Conservation (phyloP, 2,329 filamentous ascomycete genomes). For the Exophiala sp. region DNA sequence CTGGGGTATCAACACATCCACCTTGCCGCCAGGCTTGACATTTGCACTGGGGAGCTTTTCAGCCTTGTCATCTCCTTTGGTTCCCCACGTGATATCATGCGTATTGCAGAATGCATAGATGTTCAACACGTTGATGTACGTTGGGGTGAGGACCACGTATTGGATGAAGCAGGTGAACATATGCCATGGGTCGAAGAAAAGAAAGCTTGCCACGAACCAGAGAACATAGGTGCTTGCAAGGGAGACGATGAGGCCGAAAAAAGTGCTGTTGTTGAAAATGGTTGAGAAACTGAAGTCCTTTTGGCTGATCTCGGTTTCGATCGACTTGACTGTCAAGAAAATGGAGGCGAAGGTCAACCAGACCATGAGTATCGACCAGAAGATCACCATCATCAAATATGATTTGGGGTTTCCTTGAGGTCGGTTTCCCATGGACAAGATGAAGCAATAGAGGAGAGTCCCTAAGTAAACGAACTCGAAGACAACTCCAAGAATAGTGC, state of each 20-base stretch:
- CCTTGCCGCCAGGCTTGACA: constrained; percentile 90
- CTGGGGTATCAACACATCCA: constrained; percentile 76
- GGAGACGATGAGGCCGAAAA: constrained; percentile 90
- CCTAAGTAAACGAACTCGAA: constrained; percentile 96
- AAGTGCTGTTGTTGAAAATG: constrained; percentile 79
- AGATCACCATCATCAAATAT: constrained; percentile 96
- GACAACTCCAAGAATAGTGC: constrained; percentile 74
- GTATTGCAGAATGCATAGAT: constrained; percentile 99
- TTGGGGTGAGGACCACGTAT: constrained; percentile 90
- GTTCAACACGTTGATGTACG: constrained; percentile 97
- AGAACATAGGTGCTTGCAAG: constrained; percentile 87
- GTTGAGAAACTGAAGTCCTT: constrained; percentile 61
- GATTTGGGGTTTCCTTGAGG: constrained; percentile 89
- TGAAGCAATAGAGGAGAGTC: constrained; percentile 88
- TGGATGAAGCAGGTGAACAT: constrained; percentile 93
- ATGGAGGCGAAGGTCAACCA: constrained; percentile 93
- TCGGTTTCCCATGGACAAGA: constrained; percentile 87
- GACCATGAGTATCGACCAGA: constrained; percentile 93
- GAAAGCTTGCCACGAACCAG: constrained; percentile 81
- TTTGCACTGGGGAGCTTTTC: constrained; percentile 84
- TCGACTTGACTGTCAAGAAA: constrained; percentile 84
- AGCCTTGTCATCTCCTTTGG: constrained; percentile 93
- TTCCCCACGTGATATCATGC: constrained; percentile 96
- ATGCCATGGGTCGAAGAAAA: constrained; percentile 99
- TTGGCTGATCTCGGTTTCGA: constrained; percentile 62